Evolutionary conservation across 2,329 filamentous ascomycete genomes (phyloP).

Genomic region (Ustulina deusta): DNA sequence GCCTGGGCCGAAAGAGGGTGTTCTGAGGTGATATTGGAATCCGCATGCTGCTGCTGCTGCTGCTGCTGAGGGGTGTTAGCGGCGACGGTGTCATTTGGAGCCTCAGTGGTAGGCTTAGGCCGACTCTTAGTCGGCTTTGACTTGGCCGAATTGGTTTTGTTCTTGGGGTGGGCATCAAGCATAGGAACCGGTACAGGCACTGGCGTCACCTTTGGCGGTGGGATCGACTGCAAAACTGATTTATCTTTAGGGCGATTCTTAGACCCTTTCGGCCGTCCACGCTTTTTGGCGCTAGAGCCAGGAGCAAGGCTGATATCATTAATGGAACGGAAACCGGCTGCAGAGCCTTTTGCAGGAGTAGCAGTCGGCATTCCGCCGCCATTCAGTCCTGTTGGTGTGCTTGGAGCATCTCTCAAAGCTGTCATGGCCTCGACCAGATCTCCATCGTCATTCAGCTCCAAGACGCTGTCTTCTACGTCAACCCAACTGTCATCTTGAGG

Average conservation of each 20-base stretch:
- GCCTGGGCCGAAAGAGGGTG: slow-evolving; percentile 33
- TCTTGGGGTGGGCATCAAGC: slow-evolving; percentile 48
- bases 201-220: slow-evolving; percentile 50
- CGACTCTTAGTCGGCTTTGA: slow-evolving; percentile 57
- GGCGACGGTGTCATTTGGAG: slow-evolving; percentile 30
- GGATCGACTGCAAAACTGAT: slow-evolving; percentile 36
- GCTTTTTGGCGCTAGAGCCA: slow-evolving; percentile 52
- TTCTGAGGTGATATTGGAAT: slow-evolving; percentile 29
- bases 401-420: slow-evolving; percentile 41
- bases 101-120: slow-evolving; percentile 41
- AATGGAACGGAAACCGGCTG: slow-evolving; percentile 50
- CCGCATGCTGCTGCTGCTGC: slow-evolving; percentile 32
- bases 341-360: slow-evolving; percentile 45
- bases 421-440: slow-evolving; percentile 46
- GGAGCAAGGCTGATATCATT: slow-evolving; percentile 45
- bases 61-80: slow-evolving; percentile 26
- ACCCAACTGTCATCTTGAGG: slow-evolving; percentile 59
- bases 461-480: slow-evolving; percentile 56
- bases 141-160: slow-evolving; percentile 49
- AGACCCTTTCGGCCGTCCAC: slow-evolving; percentile 65
- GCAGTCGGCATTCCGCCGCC: slow-evolving; percentile 38
- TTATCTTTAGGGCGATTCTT: slow-evolving; percentile 61
- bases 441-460: slow-evolving; percentile 49
- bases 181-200: slow-evolving; percentile 48
- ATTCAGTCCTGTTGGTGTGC: slow-evolving; percentile 42